Evolutionary conservation across 1,284 basidiomycete species (phyloP).

Genomic region (Fomitopsis betulina): DNA sequence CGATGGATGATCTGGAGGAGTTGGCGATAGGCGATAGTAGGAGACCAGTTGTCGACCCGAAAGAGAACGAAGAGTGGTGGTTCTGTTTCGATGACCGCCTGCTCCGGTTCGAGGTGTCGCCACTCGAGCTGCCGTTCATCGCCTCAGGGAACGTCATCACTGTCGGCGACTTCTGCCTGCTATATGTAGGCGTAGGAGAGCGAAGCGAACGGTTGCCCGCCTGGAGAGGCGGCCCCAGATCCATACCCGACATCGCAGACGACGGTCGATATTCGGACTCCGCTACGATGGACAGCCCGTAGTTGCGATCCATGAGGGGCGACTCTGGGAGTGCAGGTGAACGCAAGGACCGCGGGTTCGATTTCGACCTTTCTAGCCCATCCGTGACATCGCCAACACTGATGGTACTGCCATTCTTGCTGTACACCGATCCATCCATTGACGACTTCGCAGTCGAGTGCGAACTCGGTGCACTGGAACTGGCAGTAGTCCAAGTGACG

Average conservation of each 20-base stretch:
- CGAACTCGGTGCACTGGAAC: constrained; percentile 16
- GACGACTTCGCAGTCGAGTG: constrained; percentile 16
- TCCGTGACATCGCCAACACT: constrained; percentile 24
- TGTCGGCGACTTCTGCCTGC: constrained; percentile 40
- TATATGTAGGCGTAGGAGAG: constrained; percentile 58
- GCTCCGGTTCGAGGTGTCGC: constrained; percentile 20
- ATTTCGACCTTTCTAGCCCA: constrained; percentile 35
- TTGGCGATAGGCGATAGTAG: constrained; percentile 64
- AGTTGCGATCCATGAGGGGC: constrained; percentile 37
- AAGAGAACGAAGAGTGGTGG: constrained; percentile 32
- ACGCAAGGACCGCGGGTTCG: constrained; percentile 40
- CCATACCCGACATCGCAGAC: constrained; percentile 48
- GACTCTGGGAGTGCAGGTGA: constrained; percentile 61
- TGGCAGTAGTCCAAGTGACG: constrained; percentile 46
- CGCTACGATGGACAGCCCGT: constrained; percentile 19
- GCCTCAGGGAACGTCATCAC: constrained; percentile 46
- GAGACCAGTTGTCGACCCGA: constrained; percentile 48
- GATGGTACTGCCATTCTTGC: constrained; percentile 48
- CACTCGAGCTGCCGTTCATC: constrained; percentile 18
- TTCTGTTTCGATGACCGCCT: constrained; percentile 52
- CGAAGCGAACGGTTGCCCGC: constrained; percentile 39
- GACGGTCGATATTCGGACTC: constrained; percentile 37
- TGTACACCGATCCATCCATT: constrained; percentile 40
- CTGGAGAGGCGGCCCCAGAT: constrained; percentile 45
- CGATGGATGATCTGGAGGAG: constrained; percentile 73